A percentile compares a stretch with the other conserved stretches of the same genome.
Conservation (phyloP, 805 yeast species). For the Candida germanica region DNA sequence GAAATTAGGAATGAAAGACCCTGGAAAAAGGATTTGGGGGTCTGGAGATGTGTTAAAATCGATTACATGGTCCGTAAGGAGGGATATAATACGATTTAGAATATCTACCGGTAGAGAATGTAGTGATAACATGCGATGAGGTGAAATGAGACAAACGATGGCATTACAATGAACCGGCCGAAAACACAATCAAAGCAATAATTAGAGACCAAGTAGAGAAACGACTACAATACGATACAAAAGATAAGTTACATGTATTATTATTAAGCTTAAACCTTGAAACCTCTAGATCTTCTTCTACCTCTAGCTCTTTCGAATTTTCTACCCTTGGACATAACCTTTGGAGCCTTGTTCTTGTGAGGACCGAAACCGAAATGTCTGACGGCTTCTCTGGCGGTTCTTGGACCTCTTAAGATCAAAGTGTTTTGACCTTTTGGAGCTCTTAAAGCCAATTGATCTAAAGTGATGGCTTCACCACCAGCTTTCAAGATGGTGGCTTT, state of each 20-base stretch:
- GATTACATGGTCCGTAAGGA: no score
- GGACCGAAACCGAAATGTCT: constrained; percentile 99
- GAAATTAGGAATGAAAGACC: no score
- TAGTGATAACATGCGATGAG: no score
- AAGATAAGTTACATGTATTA: not conserved
- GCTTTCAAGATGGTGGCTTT: constrained; percentile 95
- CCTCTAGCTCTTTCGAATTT: constrained; percentile 99
- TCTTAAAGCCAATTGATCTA: constrained; percentile 98
- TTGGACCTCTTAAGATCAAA: constrained; percentile 96
- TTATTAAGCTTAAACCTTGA: constrained; percentile 81
- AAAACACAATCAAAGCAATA: no score
- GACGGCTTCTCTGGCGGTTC: constrained; percentile 98
- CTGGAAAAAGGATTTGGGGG: no score
- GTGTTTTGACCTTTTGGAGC: constrained; percentile 99
- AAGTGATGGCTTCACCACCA: constrained; percentile 99
- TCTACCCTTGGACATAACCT: constrained; percentile 96
- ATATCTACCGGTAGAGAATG: no score
- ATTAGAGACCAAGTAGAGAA: no score
- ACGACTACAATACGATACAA: no score
- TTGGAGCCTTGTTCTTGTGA: constrained; percentile 99
- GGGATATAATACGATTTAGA: no score
- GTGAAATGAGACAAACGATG: no score
- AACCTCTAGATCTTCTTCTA: constrained; percentile 98
- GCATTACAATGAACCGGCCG: no score
- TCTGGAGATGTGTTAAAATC: no score